Evolutionary conservation across 2,329 filamentous ascomycete genomes (phyloP), one percentile per base, ranked within the genome.

Genomic region (Colletotrichum brevisporum): DNA sequence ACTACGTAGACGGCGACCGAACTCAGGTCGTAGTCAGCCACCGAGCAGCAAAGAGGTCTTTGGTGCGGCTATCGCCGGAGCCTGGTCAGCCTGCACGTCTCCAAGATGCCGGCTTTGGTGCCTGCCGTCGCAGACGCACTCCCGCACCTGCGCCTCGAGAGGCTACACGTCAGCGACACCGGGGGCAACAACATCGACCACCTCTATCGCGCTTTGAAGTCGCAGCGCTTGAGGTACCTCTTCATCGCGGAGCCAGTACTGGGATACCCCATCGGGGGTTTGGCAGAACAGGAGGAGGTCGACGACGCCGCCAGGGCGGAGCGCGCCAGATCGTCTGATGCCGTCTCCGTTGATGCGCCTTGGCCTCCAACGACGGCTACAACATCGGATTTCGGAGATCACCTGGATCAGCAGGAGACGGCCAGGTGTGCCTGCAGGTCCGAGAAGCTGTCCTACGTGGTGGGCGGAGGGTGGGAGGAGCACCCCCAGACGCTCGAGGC

Each of bases 121-220:
- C 59, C 64, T 36, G 64, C 64, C 3, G 6, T 63, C 16, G 26
- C 59, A n/a, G 52, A 63, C 52, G 59, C 59, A 13, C 36, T 67
- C 16, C 51, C 21, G 1, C n/a, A 47, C 39, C n/a, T 63, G 12
- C 59, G 13, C n/a, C 59, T 67, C 45, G 16, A 47, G 8, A 52
- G 24, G 6, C 24, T 67, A 1, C 64, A 63, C 18, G 13, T 63
- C 12, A 63, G 45, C 26, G 47, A 27, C 2, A 57, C 64, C 5
- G 45, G 31, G 8, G 10, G 18, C 13, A 24, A 45, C 26, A 2
- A 45, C 26, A 2, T 9, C 0, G 45, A 52, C 5, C 52, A 52
- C 5, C 52, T 63, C 24, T 63, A 52, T 8, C 24, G 10, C 6
- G 45, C 21, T 5, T 18, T 58, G 0, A 47, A 10, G 5, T 52